Evolutionary conservation across 768 basidiomycete genomes (phyloP).

Genomic region (Inosperma sp.): DNA sequence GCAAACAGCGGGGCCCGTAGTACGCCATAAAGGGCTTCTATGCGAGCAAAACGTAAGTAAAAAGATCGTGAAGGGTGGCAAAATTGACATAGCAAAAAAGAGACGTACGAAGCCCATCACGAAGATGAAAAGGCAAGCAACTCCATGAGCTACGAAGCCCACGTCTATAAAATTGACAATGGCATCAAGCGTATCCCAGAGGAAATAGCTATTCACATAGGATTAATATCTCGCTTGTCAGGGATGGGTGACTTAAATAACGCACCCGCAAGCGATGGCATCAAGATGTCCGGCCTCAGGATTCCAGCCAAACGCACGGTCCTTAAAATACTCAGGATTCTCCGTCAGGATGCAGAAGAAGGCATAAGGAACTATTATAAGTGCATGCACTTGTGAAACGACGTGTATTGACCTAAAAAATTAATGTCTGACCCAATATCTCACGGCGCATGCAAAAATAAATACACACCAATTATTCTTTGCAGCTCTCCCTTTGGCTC

Average conservation of each 20-base stretch:
- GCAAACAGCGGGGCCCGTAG: conserved; percentile 68
- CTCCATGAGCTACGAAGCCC: conserved; percentile 77
- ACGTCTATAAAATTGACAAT: conserved; percentile 61
- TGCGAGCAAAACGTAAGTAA: background rate
- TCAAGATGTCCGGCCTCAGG: conserved; percentile 49
- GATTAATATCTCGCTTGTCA: background rate
- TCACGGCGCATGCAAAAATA: background rate
- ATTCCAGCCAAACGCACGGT: conserved; percentile 77
- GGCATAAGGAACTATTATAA: conserved; percentile 63
- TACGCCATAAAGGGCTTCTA: conserved; percentile 76
- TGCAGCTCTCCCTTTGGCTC: conserved; percentile 39
- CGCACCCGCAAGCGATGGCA: conserved; percentile 69
- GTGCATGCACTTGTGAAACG: conserved; percentile 68
- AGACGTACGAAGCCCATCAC: conserved; percentile 61
- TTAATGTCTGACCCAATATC: background rate
- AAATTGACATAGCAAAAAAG: too few species aligned
- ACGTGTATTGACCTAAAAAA: conserved; percentile 58
- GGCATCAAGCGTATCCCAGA: conserved; percentile 80
- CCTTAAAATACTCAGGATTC: conserved; percentile 42
- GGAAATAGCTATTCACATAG: conserved; percentile 53
- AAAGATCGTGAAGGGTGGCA: conserved; percentile 7
- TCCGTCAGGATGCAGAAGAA: conserved; percentile 43
- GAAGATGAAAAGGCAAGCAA: conserved; percentile 64
- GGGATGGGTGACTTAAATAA: conserved; percentile 11
- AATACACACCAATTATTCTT: conserved; percentile 56